Base-by-base conservation (phyloP, 352 stramenopile genomes). In the Phytopythium vexans region DNA sequence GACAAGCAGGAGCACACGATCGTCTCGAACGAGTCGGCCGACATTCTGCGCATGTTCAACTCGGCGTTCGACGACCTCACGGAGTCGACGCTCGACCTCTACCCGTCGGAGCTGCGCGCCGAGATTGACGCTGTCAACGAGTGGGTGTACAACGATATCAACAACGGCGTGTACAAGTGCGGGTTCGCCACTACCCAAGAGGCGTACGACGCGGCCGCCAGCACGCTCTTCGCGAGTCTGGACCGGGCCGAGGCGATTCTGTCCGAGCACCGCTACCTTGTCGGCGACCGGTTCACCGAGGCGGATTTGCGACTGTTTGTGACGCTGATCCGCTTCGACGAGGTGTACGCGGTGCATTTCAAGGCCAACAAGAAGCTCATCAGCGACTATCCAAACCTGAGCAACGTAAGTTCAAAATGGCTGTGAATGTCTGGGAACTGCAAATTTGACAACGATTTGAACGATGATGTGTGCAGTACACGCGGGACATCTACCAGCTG, bases 21-120 rank as follows among this genome's bases (percentile, higher is more conserved):
- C 62, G 95, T 99, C 10, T 98, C 90, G 68, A 98, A 98, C 60
- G 95, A 99, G 72, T 97, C 86, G 1, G 82, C 85, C 32, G 94
- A 98, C 54, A 98, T 99, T 69, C 86, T 97, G 10, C 77, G 90
- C 59, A 98, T 98, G 82, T 75, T 99, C 37, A 98, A 98, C 72
- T 84, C 69, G 15, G 82, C 76, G 36, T 98, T 98, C 51, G 84
- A 97, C 45, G 66, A 77, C 6, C 79, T 97, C 49, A 65, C 70
- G 35, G 74, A 82, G 35, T 72, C 81, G 21, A 74, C 77, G 35
- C 41, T 97, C 10, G 87, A 98, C 60, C 65, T 98, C 48, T 93
- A 96, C 54, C 93, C 91, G 1, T 68, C 85, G 46, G 61, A 88
- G n/a, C 60, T 97, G 47, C 68, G 74, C 39, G 60, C 72, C 8